Percentiles rank a stretch among this genome's conserved stretches.
Conservation (phyloP, 129 eudicot species). For the Arctium minus region DNA sequence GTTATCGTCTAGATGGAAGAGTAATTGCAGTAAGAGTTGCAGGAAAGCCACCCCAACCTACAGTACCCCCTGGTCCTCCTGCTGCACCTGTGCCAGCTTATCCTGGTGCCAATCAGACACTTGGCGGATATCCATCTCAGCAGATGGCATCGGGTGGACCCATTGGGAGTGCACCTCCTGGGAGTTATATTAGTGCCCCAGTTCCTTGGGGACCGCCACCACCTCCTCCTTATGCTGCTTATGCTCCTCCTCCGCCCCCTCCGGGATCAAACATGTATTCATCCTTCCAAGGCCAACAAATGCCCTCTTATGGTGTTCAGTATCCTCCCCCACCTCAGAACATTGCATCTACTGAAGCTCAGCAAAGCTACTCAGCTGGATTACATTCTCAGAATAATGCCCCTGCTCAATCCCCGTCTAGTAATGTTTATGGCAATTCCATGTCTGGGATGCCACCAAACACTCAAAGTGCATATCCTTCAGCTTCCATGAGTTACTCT, state of each 20-base stretch:
- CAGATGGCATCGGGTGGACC: constrained; percentile 72
- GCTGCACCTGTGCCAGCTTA: constrained; percentile 49
- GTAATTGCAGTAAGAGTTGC: constrained; percentile 91
- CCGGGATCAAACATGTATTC: constrained; percentile 61
- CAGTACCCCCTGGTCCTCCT: constrained; percentile 78
- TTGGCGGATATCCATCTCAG: constrained; percentile 73
- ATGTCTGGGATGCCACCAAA: constrained; percentile 45
- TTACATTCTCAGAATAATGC: constrained; percentile 55
- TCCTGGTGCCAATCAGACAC: constrained; percentile 45
- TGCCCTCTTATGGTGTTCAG: constrained; percentile 55
- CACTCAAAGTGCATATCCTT: constrained; percentile 48
- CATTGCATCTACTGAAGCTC: constrained; percentile 41
- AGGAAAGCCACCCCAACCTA: constrained; percentile 91
- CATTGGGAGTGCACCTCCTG: constrained; percentile 59
- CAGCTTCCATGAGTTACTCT: constrained; percentile 45
- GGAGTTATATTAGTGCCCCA: constrained; percentile 55
- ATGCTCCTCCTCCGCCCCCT: constrained; percentile 64
- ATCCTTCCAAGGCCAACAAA: constrained; percentile 49
- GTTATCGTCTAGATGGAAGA: constrained; percentile 81
- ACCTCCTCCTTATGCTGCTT: constrained; percentile 58
- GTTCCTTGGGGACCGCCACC: constrained; percentile 82
- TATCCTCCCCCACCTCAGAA: constrained; percentile 54
- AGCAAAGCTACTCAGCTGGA: constrained; percentile 44
- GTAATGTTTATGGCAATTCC: constrained; percentile 47
- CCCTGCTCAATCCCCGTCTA: constrained; percentile 42